phyloP scores from a whole-genome alignment of 495 filamentous ascomycete species.

The Trichoderma reesei region DNA sequence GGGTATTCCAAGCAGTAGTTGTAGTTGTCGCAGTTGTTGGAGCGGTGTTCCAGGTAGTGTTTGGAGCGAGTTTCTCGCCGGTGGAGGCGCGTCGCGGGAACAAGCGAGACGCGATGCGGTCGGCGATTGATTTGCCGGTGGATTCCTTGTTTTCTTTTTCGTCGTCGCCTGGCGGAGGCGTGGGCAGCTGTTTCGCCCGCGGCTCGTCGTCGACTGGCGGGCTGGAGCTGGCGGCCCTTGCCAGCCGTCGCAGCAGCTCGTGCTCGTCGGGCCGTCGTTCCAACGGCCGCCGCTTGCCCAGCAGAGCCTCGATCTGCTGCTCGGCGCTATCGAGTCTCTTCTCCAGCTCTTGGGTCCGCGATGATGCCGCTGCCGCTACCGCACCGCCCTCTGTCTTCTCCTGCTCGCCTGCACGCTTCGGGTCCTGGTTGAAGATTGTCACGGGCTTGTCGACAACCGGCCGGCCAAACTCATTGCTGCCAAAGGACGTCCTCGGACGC shows the following conservation, averaged over 20 bases:
- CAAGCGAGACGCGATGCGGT: neutral
- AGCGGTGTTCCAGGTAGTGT: too few species aligned
- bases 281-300: slow-evolving; percentile 21
- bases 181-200: neutral
- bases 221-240: slow-evolving; percentile 50
- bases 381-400: too few species aligned
- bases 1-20: neutral
- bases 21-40: neutral
- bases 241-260: slow-evolving; percentile 54
- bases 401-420: slow-evolving; percentile 8
- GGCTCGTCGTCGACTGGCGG: slow-evolving; percentile 19
- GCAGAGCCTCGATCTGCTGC: slow-evolving; percentile 2
- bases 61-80: neutral
- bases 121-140: neutral
- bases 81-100: neutral
- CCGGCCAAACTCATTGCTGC: slow-evolving; percentile 12
- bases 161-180: neutral
- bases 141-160: neutral
- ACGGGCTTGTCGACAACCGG: slow-evolving; percentile 39
- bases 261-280: slow-evolving; percentile 47
- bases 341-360: slow-evolving; percentile 1
- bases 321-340: slow-evolving; percentile 17
- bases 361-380: slow-evolving; percentile 6
- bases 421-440: slow-evolving; percentile 32
- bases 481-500: slow-evolving; percentile 8